Percentiles rank a stretch among this genome's conserved stretches.
phyloP scores from a whole-genome alignment of 352 stramenopile genomes.

The Pythium sukuiense region DNA sequence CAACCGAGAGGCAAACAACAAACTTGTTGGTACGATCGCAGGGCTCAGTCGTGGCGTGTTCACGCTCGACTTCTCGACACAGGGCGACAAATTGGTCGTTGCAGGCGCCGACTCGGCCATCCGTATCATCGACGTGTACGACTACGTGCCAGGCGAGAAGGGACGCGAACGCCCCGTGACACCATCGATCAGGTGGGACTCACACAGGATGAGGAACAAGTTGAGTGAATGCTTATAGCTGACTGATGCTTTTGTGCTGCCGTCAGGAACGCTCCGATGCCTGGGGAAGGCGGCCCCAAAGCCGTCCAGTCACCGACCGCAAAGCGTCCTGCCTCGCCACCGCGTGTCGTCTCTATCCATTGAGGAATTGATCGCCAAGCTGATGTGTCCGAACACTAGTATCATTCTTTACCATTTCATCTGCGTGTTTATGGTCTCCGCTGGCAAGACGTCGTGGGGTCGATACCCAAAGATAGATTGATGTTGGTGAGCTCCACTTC shows the following conservation, averaged over 20 bases:
- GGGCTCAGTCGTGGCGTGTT: slow-evolving; percentile 85
- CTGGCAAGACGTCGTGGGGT: background rate
- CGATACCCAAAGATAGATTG: background rate
- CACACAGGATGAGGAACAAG: background rate
- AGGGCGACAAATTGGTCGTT: slow-evolving; percentile 83
- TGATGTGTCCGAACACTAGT: background rate
- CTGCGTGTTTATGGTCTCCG: background rate
- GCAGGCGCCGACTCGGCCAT: slow-evolving; percentile 84
- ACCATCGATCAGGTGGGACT: slow-evolving; percentile 48
- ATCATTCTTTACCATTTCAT: background rate
- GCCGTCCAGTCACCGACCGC: background rate
- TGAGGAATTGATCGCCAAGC: background rate
- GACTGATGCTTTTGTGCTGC: background rate
- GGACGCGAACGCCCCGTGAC: slow-evolving; percentile 67
- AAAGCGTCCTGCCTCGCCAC: background rate
- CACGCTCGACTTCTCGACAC: slow-evolving; percentile 76
- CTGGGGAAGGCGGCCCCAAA: background rate
- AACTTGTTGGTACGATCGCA: slow-evolving; percentile 80
- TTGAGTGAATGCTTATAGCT: background rate
- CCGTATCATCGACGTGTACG: slow-evolving; percentile 89
- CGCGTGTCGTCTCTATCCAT: background rate
- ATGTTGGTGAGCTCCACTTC: background rate
- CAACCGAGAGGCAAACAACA: slow-evolving; percentile 51
- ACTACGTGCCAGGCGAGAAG: slow-evolving; percentile 69
- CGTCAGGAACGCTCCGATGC: background rate